Conservation (phyloP, 1,284 basidiomycete species). For the Trichosporon inkin region DNA sequence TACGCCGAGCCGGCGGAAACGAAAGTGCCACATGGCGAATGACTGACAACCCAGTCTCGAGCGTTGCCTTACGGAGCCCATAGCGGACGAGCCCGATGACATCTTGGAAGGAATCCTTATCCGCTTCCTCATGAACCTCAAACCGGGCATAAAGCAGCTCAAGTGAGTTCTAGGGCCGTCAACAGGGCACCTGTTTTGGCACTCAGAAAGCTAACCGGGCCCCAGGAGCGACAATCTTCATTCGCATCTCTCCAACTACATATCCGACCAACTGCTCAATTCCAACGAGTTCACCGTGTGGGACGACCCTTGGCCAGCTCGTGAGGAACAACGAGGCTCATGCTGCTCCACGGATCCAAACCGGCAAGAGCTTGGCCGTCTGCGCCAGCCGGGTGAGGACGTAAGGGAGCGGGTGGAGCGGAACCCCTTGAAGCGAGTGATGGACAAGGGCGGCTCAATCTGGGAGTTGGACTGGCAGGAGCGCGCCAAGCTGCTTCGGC, state of each 20-base stretch:
- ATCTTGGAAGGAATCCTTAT: slow-evolving; percentile 43
- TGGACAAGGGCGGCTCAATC: slow-evolving; percentile 34
- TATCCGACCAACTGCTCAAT: slow-evolving; percentile 33
- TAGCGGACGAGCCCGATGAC: slow-evolving; percentile 46
- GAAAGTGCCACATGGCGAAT: slow-evolving; percentile 17
- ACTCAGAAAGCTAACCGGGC: background rate
- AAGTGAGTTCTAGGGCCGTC: slow-evolving; percentile 30
- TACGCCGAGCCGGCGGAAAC: slow-evolving; percentile 4
- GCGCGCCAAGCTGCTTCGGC: slow-evolving; percentile 39
- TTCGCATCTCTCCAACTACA: slow-evolving; percentile 38
- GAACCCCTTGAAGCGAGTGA: slow-evolving; percentile 38
- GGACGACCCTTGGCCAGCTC: slow-evolving; percentile 43
- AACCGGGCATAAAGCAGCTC: slow-evolving; percentile 31
- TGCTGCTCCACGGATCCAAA: slow-evolving; percentile 35
- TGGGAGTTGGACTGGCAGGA: slow-evolving; percentile 47
- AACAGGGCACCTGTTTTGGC: background rate
- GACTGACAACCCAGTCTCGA: slow-evolving; percentile 35
- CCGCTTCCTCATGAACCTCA: slow-evolving; percentile 41
- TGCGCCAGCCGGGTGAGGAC: slow-evolving; percentile 37
- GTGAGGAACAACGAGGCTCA: slow-evolving; percentile 38
- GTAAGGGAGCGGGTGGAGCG: slow-evolving; percentile 21
- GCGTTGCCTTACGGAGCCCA: slow-evolving; percentile 34
- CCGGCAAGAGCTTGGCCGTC: slow-evolving; percentile 31
- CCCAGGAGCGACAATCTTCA: slow-evolving; percentile 31
- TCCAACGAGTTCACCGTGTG: slow-evolving; percentile 45